phyloP scores from a whole-genome alignment of 441 rosid genomes.

The Viola pubescens region DNA sequence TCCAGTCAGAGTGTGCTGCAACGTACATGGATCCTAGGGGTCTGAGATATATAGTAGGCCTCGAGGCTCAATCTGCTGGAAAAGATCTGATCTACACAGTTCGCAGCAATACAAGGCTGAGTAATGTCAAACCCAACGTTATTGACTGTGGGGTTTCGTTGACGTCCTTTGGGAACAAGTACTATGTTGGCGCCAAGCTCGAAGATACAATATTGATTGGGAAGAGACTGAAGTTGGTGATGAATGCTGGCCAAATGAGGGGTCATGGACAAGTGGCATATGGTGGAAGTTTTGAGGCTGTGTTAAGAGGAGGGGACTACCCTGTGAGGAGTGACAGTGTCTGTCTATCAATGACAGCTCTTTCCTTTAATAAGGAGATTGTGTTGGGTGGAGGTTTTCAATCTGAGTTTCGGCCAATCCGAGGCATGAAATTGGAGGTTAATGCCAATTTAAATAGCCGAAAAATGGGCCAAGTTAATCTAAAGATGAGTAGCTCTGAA shows the following conservation, averaged over 20 bases:
- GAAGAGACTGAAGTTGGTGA: conserved; percentile 55
- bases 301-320: conserved; percentile 67
- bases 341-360: conserved; percentile 49
- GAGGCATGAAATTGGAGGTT: conserved; percentile 45
- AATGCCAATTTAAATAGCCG: conserved; percentile 61
- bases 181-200: conserved; percentile 64
- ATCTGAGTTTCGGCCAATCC: conserved; percentile 53
- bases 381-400: conserved; percentile 68
- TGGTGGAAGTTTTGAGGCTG: conserved; percentile 77
- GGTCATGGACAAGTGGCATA: conserved; percentile 59
- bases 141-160: conserved; percentile 52
- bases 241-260: conserved; percentile 60
- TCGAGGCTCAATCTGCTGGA: conserved; percentile 73
- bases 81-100: conserved; percentile 61
- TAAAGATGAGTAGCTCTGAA: conserved; percentile 63
- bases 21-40: conserved; percentile 44
- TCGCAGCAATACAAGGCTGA: conserved; percentile 53
- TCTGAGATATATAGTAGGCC: conserved; percentile 47
- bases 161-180: conserved; percentile 54
- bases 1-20: conserved; percentile 68
- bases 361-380: conserved; percentile 60
- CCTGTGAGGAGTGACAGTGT: conserved; percentile 57
- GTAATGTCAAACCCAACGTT: conserved; percentile 49
- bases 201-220: conserved; percentile 63
- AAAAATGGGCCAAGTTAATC: conserved; percentile 62